phyloP scores from a whole-genome alignment of 1,284 basidiomycete species.

The Psilocybe mexicana region DNA sequence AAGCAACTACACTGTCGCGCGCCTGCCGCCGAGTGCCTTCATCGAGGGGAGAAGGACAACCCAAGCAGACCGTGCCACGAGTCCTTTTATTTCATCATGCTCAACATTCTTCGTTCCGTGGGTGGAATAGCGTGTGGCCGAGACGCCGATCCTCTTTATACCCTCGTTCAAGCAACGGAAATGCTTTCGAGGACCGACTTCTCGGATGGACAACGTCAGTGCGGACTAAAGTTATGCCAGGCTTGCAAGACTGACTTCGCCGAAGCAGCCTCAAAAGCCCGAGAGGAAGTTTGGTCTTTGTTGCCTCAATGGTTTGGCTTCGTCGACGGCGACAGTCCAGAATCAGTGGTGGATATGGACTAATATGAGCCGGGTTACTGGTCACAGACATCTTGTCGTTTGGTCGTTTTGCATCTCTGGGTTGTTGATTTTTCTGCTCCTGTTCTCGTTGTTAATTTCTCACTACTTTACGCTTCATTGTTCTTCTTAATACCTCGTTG shows the following conservation, averaged over 20 bases:
- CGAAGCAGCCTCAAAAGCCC: constrained; percentile 47
- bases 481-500: too few relatives aligned
- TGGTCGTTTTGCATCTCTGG: not conserved
- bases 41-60: constrained; percentile 29
- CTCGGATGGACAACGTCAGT: constrained; percentile 55
- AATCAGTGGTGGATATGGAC: constrained; percentile 18
- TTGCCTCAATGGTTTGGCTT: constrained; percentile 71
- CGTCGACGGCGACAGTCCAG: constrained; percentile 19
- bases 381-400: not conserved
- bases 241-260: constrained; percentile 64
- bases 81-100: constrained; percentile 73
- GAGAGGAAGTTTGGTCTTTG: constrained; percentile 63
- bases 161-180: constrained; percentile 63
- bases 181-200: constrained; percentile 73
- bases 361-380: constrained; percentile 2
- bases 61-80: constrained; percentile 51
- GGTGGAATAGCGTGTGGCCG: constrained; percentile 69
- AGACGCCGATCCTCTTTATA: constrained; percentile 71
- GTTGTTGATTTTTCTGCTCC: not conserved
- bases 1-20: constrained; percentile 50
- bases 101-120: constrained; percentile 68
- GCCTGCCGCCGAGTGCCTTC: constrained; percentile 50
- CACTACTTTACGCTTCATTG: too few relatives aligned
- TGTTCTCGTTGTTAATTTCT: too few relatives aligned
- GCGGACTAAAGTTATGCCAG: constrained; percentile 61